Percentiles rank a stretch among this genome's conserved stretches.
phyloP scores from a whole-genome alignment of 2,329 filamentous ascomycete species.

The Zymoseptoria ardabiliae region DNA sequence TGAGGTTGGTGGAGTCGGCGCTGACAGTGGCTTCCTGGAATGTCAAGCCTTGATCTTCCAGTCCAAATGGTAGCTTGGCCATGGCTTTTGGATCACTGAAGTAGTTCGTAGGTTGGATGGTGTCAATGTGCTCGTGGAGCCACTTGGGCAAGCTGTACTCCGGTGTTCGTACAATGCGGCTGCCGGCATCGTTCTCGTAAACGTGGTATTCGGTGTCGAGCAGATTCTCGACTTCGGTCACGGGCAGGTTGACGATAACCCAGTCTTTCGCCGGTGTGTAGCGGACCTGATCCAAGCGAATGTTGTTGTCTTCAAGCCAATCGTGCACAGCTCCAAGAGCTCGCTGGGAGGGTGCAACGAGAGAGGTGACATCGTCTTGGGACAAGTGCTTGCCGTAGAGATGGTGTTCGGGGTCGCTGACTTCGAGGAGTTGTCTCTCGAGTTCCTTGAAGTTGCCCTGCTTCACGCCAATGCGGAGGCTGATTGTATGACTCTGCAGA shows the following conservation, averaged over 20 bases:
- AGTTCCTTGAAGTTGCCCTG: slow-evolving; percentile 2
- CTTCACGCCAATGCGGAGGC: slow-evolving; percentile 1
- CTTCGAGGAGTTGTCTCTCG: slow-evolving; percentile 42
- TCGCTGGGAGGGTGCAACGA: slow-evolving; percentile 48
- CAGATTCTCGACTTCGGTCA: slow-evolving; percentile 41
- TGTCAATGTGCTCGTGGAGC: slow-evolving; percentile 49
- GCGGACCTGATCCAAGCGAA: slow-evolving; percentile 6
- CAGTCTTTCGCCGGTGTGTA: slow-evolving; percentile 40
- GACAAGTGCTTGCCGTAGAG: slow-evolving; percentile 49
- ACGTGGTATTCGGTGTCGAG: slow-evolving; percentile 52
- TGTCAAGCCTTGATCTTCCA: neutral
- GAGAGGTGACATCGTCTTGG: slow-evolving; percentile 43
- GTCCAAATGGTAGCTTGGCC: neutral
- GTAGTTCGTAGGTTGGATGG: slow-evolving; percentile 50
- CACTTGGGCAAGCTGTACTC: slow-evolving; percentile 56
- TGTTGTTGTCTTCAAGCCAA: slow-evolving; percentile 37
- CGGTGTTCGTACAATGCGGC: slow-evolving; percentile 47
- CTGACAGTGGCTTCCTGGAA: neutral
- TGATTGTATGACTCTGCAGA: slow-evolving; percentile 1
- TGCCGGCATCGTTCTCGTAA: slow-evolving; percentile 39
- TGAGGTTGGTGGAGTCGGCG: neutral
- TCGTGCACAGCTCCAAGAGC: slow-evolving; percentile 45
- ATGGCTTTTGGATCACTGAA: slow-evolving; percentile 12
- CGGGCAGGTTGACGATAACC: slow-evolving; percentile 49
- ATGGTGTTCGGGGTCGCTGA: slow-evolving; percentile 47